These are phyloP conservation scores for Fraxinus latifolia DNA, from an alignment of 305 asterid species.

Conservation along the genomic window DNA sequence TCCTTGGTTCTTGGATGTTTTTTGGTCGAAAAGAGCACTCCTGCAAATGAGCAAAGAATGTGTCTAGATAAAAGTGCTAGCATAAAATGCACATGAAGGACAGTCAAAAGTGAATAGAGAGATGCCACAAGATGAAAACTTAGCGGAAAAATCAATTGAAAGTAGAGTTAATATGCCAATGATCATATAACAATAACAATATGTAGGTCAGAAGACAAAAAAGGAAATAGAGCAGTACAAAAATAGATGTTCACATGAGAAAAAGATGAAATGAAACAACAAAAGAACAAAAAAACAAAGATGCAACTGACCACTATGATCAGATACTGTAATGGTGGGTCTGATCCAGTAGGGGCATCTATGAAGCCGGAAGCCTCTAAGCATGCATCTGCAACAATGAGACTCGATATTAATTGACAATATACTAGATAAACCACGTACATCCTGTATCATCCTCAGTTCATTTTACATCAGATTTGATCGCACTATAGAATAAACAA, in stretches of 20 bases:
- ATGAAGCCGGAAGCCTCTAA: conserved; percentile 94
- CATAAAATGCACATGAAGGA: neutral
- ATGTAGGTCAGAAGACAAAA: neutral
- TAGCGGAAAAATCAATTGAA: neutral
- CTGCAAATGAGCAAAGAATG: conserved; percentile 35
- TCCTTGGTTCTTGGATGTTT: conserved; percentile 97
- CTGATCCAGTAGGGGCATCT: conserved; percentile 97
- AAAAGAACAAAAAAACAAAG: neutral
- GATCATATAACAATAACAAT: neutral
- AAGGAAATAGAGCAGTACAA: neutral
- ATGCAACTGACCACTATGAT: conserved; percentile 69
- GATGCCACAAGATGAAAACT: neutral
- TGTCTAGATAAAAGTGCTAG: neutral
- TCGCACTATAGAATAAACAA: neutral
- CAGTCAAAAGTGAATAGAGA: neutral
- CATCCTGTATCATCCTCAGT: conserved; percentile 8
- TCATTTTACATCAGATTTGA: conserved; percentile 7
- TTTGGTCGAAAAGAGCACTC: conserved; percentile 89
- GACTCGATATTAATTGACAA: conserved; percentile 12
- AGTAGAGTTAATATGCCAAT: neutral
- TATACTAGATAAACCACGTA: neutral
- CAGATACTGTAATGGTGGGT: conserved; percentile 82
- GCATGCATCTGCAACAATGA: conserved; percentile 74
- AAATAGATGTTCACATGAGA: neutral
- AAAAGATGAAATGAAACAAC: neutral